These are phyloP conservation scores for Phialocephala sp. DNA, from an alignment of 2,329 filamentous ascomycete species.

Conservation along the genomic window DNA sequence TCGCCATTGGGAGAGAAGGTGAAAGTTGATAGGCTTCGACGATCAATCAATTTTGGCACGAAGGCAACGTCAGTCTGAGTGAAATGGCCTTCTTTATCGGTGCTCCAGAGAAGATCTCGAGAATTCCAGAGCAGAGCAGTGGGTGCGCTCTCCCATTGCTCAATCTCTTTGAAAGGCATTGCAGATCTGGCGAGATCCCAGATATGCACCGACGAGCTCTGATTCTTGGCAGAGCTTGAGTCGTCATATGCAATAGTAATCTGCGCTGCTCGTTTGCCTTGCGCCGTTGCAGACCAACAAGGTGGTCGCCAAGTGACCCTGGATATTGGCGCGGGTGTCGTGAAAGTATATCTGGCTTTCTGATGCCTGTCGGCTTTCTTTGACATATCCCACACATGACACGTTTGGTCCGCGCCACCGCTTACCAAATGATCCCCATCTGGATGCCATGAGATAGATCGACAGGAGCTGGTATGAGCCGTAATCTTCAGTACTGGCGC, in stretches of 20 bases:
- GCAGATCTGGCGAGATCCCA: conserved; percentile 73
- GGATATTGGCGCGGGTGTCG: conserved; percentile 64
- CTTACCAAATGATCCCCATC: conserved; percentile 71
- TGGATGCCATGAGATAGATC: conserved; percentile 69
- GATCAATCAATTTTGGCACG: conserved; percentile 66
- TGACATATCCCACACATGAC: conserved; percentile 70
- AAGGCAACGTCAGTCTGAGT: conserved; percentile 70
- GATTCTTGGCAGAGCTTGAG: conserved; percentile 57
- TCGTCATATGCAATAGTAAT: conserved; percentile 68
- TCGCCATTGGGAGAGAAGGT: conserved; percentile 65
- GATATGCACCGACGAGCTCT: conserved; percentile 64
- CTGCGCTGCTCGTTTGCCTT: conserved; percentile 64
- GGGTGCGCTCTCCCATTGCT: conserved; percentile 63
- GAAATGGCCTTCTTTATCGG: conserved; percentile 65
- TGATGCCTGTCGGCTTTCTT: conserved; percentile 65
- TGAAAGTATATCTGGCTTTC: conserved; percentile 67
- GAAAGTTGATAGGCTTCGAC: conserved; percentile 64
- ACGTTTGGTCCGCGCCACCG: conserved; percentile 64
- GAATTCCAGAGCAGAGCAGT: conserved; percentile 67
- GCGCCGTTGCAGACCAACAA: conserved; percentile 68
- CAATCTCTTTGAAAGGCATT: conserved; percentile 70
- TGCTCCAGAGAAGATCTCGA: conserved; percentile 70
- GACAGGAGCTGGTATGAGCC: conserved; percentile 64
- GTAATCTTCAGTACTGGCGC: conserved; percentile 63
- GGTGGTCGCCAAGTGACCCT: conserved; percentile 67